Percentiles rank a stretch among this genome's conserved stretches.
These are phyloP conservation scores for Tetragonia tetragonoides DNA, from an alignment of 148 eudicot genomes.

Conservation along the genomic window DNA sequence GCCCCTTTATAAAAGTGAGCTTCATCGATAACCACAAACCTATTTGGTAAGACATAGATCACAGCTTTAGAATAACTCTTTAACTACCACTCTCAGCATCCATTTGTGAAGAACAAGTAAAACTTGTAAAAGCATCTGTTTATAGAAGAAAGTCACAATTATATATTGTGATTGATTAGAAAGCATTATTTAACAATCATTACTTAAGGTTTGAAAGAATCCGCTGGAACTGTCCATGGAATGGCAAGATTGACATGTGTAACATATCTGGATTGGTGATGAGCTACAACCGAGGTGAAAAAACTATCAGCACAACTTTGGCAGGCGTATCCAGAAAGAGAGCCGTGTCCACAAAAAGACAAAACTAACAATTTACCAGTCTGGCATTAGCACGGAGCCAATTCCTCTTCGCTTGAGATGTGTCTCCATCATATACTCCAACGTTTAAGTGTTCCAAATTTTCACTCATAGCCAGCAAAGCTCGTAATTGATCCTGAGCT, in stretches of 20 bases:
- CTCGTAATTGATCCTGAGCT: slow-evolving; percentile 93
- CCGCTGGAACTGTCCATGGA: slow-evolving; percentile 69
- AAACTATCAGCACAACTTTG: slow-evolving; percentile 18
- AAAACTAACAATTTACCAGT: slow-evolving; percentile 53
- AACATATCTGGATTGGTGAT: slow-evolving; percentile 98
- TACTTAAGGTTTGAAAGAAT: slow-evolving; percentile 86
- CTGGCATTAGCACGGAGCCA: slow-evolving; percentile 84
- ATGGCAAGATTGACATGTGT: slow-evolving; percentile 91
- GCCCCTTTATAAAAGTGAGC: slow-evolving; percentile 93
- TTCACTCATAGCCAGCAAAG: slow-evolving; percentile 56
- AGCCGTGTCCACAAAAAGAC: slow-evolving; percentile 10
- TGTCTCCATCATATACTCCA: slow-evolving; percentile 97
- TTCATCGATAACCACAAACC: slow-evolving; percentile 89
- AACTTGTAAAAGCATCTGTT: neutral
- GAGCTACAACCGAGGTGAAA: slow-evolving; percentile 57
- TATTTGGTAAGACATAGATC: slow-evolving; percentile 19
- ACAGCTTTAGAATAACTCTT: slow-evolving; percentile 13
- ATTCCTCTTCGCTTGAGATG: slow-evolving; percentile 64
- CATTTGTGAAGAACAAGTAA: neutral
- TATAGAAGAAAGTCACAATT: slow-evolving; percentile 8
- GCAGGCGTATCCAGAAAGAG: slow-evolving; percentile 5
- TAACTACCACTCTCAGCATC: neutral
- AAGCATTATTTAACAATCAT: slow-evolving; percentile 17
- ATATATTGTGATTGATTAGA: neutral
- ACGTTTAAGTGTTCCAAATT: slow-evolving; percentile 48